A percentile compares a stretch with the other conserved stretches of the same genome.
Conservation (phyloP, 2,329 filamentous ascomycete genomes). For the Colletotrichum theobromicola region DNA sequence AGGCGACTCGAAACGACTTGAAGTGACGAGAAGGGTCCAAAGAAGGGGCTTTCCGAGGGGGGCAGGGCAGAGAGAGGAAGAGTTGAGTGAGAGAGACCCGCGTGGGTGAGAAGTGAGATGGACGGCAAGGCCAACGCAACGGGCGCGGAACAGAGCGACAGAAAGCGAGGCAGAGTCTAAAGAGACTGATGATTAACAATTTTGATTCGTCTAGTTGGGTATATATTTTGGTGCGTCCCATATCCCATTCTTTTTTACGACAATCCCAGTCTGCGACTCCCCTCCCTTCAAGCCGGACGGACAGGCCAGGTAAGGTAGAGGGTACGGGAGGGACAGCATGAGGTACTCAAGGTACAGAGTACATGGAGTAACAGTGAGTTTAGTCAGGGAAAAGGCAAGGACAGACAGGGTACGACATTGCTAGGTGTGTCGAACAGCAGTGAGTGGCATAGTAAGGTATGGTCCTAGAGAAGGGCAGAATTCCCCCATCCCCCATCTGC, state of each 20-base stretch:
- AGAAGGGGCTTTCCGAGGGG: neutral
- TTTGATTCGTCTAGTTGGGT: slow-evolving; percentile 12
- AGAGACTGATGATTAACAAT: neutral
- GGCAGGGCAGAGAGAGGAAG: neutral
- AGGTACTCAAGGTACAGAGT: neutral
- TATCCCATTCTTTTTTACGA: slow-evolving; percentile 14
- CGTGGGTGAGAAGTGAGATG: neutral
- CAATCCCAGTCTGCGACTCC: neutral
- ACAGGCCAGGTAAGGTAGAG: neutral
- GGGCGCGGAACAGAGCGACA: neutral
- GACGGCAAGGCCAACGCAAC: neutral
- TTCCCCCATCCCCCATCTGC: neutral
- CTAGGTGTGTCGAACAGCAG: neutral
- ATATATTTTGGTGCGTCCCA: slow-evolving; percentile 21
- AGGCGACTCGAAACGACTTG: neutral
- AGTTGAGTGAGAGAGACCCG: neutral
- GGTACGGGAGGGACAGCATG: neutral
- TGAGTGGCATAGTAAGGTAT: neutral
- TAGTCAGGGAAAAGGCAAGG: neutral
- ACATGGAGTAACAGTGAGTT: neutral
- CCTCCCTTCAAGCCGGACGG: neutral
- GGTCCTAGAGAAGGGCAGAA: neutral
- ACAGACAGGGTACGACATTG: neutral
- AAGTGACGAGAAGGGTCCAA: neutral
- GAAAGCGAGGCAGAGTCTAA: slow-evolving; percentile 10